phyloP scores from a whole-genome alignment of 2,329 filamentous ascomycete species.

The Pseudogymnoascus sp. region DNA sequence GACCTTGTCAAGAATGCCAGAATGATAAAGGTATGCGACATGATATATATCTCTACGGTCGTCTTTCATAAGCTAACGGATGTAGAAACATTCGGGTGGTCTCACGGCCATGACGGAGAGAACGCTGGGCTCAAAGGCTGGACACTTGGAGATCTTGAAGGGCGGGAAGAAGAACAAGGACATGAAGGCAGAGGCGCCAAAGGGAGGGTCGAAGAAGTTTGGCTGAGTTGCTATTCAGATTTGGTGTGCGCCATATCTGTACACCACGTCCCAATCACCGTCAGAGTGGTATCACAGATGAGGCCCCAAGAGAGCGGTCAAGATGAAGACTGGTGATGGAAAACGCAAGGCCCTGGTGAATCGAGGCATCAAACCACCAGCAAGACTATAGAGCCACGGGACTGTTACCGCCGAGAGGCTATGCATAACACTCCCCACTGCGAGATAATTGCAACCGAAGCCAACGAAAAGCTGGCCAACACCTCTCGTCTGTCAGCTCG shows the following conservation, averaged over 20 bases:
- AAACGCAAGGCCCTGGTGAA: not conserved
- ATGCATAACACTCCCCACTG: not conserved
- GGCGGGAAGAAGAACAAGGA: slow-evolving; percentile 56
- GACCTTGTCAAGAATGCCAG: slow-evolving; percentile 51
- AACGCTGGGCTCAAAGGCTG: slow-evolving; percentile 56
- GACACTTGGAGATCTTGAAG: slow-evolving; percentile 59
- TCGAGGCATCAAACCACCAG: not conserved
- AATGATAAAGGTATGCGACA: slow-evolving; percentile 46
- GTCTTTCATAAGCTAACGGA: slow-evolving; percentile 6
- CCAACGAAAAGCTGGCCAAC: not conserved
- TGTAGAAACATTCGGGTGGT: slow-evolving; percentile 52
- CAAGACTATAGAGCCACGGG: not conserved
- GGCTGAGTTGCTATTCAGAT: slow-evolving; percentile 19
- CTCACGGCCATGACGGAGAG: slow-evolving; percentile 59
- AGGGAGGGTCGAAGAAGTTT: slow-evolving; percentile 28
- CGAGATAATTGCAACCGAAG: not conserved
- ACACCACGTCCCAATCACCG: not conserved
- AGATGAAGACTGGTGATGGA: not conserved
- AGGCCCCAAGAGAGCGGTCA: not conserved
- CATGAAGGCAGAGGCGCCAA: slow-evolving; percentile 25
- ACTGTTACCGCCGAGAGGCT: not conserved
- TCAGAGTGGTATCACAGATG: not conserved
- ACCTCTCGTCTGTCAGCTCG: not conserved
- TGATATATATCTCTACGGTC: not conserved
- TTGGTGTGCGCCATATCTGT: not conserved